Conservation (phyloP, 129 eudicot genomes). For the Artemisia argyi region DNA sequence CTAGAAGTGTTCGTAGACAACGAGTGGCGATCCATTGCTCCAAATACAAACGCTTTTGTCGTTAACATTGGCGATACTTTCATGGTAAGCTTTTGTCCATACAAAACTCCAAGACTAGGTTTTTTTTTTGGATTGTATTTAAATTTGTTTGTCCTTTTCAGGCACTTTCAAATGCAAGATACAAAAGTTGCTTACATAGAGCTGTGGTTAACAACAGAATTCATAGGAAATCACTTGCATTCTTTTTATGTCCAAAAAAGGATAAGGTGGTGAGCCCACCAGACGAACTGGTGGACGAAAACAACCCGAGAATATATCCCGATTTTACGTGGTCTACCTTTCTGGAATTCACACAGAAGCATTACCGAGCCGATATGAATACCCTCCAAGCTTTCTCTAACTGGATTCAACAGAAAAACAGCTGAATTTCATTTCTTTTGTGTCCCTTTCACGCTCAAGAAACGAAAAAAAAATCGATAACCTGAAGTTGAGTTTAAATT, state of each 20-base stretch:
- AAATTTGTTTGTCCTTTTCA: constrained; percentile 24
- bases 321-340: constrained; percentile 66
- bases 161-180: constrained; percentile 70
- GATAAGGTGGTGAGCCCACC: constrained; percentile 70
- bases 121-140: constrained; percentile 7
- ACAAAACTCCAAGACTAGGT: constrained; percentile 7
- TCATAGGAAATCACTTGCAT: constrained; percentile 67
- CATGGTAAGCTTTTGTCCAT: constrained; percentile 39
- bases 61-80: constrained; percentile 71
- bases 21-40: constrained; percentile 58
- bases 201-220: constrained; percentile 63
- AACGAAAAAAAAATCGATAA: background rate
- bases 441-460: background rate
- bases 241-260: constrained; percentile 54
- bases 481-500: background rate
- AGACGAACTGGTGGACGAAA: constrained; percentile 49
- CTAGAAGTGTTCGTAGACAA: constrained; percentile 65
- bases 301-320: constrained; percentile 55
- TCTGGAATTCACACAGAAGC: constrained; percentile 63
- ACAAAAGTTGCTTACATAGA: constrained; percentile 70
- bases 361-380: constrained; percentile 67
- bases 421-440: constrained; percentile 15
- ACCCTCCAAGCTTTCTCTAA: constrained; percentile 53
- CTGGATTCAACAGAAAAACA: constrained; percentile 47
- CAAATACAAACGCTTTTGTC: constrained; percentile 51